Evolutionary conservation across 371 early-diverging fungal species (phyloP).

Genomic region (Rhizopus sp.): DNA sequence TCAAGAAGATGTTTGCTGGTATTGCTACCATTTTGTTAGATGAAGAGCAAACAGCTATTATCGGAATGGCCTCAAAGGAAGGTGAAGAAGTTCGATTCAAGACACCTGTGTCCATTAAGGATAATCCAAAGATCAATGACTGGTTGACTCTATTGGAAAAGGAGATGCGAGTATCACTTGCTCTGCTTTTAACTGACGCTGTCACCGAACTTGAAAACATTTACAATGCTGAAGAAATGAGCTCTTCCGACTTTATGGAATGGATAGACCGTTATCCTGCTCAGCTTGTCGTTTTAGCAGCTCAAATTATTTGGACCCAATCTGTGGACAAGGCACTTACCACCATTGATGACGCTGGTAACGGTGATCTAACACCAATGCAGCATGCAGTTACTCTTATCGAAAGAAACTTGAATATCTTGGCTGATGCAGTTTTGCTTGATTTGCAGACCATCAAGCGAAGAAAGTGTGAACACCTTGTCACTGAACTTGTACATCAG

Average conservation of each 20-base stretch:
- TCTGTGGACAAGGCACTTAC: slow-evolving; percentile 78
- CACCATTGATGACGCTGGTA: slow-evolving; percentile 43
- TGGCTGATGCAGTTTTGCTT: slow-evolving; percentile 92
- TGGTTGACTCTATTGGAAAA: slow-evolving; percentile 95
- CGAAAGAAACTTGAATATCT: slow-evolving; percentile 76
- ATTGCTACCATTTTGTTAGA: slow-evolving; percentile 81
- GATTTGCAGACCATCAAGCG: slow-evolving; percentile 85
- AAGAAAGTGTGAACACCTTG: slow-evolving; percentile 95
- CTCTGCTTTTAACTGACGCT: slow-evolving; percentile 74
- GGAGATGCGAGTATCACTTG: slow-evolving; percentile 89
- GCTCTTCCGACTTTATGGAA: slow-evolving; percentile 60
- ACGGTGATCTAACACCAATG: slow-evolving; percentile 49
- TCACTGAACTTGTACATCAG: slow-evolving; percentile 98
- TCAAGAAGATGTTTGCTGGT: slow-evolving; percentile 99
- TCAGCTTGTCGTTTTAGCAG: slow-evolving; percentile 90
- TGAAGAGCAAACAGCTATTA: slow-evolving; percentile 74
- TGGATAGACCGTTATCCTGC: slow-evolving; percentile 94
- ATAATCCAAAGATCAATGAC: slow-evolving; percentile 93
- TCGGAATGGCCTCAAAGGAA: slow-evolving; percentile 90
- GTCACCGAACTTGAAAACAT: slow-evolving; percentile 66
- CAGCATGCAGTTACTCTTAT: slow-evolving; percentile 62
- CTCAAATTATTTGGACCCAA: slow-evolving; percentile 92
- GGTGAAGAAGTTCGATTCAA: slow-evolving; percentile 90
- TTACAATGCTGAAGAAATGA: slow-evolving; percentile 67
- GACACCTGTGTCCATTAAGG: slow-evolving; percentile 77